Conservation (phyloP, 2,329 filamentous ascomycete species). For the Calonectria ilicicola region DNA sequence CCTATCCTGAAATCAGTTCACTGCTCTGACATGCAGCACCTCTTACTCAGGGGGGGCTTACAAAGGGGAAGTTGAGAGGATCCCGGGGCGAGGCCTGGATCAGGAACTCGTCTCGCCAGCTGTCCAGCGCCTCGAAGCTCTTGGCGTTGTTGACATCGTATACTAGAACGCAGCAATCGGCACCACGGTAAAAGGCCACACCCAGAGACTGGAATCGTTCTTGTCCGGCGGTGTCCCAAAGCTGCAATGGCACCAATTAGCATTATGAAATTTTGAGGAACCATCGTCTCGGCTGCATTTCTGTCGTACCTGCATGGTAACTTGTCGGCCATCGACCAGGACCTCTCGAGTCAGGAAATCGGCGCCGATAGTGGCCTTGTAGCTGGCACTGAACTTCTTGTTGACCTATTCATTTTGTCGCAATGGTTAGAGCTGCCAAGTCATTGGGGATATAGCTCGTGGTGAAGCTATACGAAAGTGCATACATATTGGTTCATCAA, state of each 20-base stretch:
- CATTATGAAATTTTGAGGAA: neutral
- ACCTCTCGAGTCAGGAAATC: constrained; percentile 99
- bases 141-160: constrained; percentile 99
- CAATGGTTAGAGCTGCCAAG: constrained; percentile 25
- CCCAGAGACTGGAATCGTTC: constrained; percentile 97
- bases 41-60: constrained; percentile 61
- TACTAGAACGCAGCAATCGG: constrained; percentile 97
- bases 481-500: constrained; percentile 99
- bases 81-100: constrained; percentile 97
- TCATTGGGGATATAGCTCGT: neutral
- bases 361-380: constrained; percentile 99
- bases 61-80: constrained; percentile 97
- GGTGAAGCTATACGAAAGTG: constrained; percentile 30
- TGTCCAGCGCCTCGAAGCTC: constrained; percentile 98
- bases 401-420: constrained; percentile 79
- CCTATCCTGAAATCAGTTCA: constrained; percentile 60
- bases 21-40: no score
- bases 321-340: constrained; percentile 93
- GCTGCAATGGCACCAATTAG: constrained; percentile 61
- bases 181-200: constrained; percentile 96
- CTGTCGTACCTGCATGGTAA: constrained; percentile 90
- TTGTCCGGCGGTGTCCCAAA: constrained; percentile 98
- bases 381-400: constrained; percentile 99
- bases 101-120: constrained; percentile 97
- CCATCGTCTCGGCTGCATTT: constrained; percentile 21